phyloP scores from a whole-genome alignment of 768 basidiomycete species.

The Trametes villosa region DNA sequence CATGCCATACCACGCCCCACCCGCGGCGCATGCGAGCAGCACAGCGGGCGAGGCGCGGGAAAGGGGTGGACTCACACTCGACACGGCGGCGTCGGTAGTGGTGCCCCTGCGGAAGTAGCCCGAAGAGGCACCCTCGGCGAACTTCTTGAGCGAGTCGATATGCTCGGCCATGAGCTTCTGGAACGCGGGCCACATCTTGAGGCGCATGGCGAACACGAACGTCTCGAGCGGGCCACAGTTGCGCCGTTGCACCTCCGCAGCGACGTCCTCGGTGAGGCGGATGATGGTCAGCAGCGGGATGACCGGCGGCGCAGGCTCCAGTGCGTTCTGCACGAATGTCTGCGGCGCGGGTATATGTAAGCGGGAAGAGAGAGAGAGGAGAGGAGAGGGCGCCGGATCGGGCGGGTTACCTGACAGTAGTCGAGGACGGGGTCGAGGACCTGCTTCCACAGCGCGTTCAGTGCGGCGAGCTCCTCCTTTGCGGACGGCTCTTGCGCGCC shows the following conservation, averaged over 20 bases:
- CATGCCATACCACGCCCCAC: too few species aligned
- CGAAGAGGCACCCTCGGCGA: conserved; percentile 71
- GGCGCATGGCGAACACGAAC: conserved; percentile 77
- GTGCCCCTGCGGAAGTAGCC: conserved; percentile 63
- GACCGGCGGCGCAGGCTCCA: conserved; percentile 77
- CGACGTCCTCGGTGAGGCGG: conserved; percentile 82
- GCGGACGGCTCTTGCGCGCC: conserved; percentile 27
- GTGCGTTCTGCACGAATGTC: conserved; percentile 68
- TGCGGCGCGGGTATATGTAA: conserved; percentile 36
- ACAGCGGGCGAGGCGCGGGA: not conserved
- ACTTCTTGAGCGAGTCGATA: conserved; percentile 77
- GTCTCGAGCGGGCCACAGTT: conserved; percentile 80
- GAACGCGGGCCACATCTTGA: conserved; percentile 94
- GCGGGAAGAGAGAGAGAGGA: too few species aligned
- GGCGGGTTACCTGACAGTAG: conserved; percentile 70
- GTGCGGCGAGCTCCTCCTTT: conserved; percentile 60
- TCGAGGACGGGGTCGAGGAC: conserved; percentile 90
- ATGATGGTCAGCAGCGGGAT: conserved; percentile 89
- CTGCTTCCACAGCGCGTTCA: conserved; percentile 85
- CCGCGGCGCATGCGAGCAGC: too few species aligned
- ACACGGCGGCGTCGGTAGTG: conserved; percentile 72
- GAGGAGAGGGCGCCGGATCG: not conserved
- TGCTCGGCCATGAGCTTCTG: conserved; percentile 88
- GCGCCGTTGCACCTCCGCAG: conserved; percentile 75
- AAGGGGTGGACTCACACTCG: conserved; percentile 28